Percentiles rank a stretch among this genome's conserved stretches.
Conservation (phyloP, 169 alveolate genomes). For the Amoebophrya sp. region DNA sequence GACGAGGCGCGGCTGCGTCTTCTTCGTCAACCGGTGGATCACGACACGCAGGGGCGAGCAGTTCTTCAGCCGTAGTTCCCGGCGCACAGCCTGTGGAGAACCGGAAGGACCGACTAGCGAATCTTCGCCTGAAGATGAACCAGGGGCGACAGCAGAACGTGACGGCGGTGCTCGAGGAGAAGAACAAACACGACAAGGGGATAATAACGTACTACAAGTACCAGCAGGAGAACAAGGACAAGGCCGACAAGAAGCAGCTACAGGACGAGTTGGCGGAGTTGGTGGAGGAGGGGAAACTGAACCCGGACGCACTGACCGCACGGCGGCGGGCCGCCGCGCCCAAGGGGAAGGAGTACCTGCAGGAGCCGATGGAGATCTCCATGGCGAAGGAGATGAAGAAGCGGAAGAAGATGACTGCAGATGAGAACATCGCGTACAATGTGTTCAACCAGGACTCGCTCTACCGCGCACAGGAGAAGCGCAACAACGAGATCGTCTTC, state of each 20-base stretch:
- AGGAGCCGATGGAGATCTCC: constrained; percentile 48
- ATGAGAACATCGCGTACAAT: constrained; percentile 72
- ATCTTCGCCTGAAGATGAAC: constrained; percentile 35
- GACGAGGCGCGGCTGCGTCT: not conserved
- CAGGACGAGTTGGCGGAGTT: constrained; percentile 36
- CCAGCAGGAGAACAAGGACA: constrained; percentile 41
- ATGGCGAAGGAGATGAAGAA: constrained; percentile 39
- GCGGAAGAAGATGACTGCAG: constrained; percentile 52
- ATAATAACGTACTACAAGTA: constrained; percentile 39
- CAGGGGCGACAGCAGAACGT: constrained; percentile 48
- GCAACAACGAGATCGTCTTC: constrained; percentile 56
- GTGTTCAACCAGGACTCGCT: constrained; percentile 78
- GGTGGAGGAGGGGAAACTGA: constrained; percentile 19
- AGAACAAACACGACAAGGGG: constrained; percentile 40
- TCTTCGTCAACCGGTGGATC: not conserved
- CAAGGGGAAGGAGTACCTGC: constrained; percentile 49
- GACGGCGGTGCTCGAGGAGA: constrained; percentile 21
- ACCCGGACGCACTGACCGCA: constrained; percentile 16
- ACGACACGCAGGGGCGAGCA: too few species aligned
- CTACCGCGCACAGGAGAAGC: constrained; percentile 77
- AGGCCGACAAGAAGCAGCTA: constrained; percentile 45
- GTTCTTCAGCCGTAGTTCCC: constrained; percentile 40
- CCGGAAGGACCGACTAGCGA: constrained; percentile 26
- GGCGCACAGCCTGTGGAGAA: constrained; percentile 42
- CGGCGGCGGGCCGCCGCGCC: constrained; percentile 40